Conservation (phyloP, 2,329 filamentous ascomycete species). For the Fusarium xyrophilum region DNA sequence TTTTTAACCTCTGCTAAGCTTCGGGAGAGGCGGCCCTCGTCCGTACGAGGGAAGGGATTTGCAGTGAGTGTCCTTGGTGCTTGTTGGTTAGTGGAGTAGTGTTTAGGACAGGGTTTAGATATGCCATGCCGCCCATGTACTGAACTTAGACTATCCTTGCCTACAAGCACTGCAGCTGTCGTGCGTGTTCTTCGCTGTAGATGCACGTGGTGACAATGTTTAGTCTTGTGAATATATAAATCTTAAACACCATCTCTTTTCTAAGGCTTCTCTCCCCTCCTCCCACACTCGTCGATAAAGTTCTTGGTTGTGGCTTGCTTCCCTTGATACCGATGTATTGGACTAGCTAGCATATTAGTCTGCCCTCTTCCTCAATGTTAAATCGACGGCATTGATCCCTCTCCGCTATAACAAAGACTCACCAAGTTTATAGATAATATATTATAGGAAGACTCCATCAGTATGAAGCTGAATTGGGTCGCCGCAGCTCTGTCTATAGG, state of each 20-base stretch:
- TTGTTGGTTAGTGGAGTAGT: background rate
- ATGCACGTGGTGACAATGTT: background rate
- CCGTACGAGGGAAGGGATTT: slow-evolving; percentile 19
- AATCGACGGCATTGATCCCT: background rate
- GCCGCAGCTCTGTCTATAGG: slow-evolving; percentile 45
- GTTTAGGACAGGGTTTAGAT: background rate
- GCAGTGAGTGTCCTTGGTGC: background rate
- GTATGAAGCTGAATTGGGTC: slow-evolving; percentile 47
- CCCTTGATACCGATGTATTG: slow-evolving; percentile 19
- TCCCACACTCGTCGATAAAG: background rate
- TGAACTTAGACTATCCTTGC: slow-evolving; percentile 6
- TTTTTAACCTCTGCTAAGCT: background rate
- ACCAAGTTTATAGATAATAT: background rate
- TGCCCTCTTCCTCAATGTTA: background rate
- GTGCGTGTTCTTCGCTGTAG: background rate
- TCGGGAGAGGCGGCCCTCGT: background rate
- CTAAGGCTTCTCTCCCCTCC: background rate
- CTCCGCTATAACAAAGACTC: background rate
- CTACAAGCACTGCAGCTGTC: background rate
- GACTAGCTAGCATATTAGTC: slow-evolving; percentile 20
- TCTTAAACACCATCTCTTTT: background rate
- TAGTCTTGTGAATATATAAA: slow-evolving; percentile 11
- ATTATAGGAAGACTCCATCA: slow-evolving; percentile 1
- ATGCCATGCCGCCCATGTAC: background rate
- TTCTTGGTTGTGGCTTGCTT: background rate